Evolutionary conservation across 192 early-diverging fungal genomes (phyloP).

Genomic region (Haplosporangium gracile): DNA sequence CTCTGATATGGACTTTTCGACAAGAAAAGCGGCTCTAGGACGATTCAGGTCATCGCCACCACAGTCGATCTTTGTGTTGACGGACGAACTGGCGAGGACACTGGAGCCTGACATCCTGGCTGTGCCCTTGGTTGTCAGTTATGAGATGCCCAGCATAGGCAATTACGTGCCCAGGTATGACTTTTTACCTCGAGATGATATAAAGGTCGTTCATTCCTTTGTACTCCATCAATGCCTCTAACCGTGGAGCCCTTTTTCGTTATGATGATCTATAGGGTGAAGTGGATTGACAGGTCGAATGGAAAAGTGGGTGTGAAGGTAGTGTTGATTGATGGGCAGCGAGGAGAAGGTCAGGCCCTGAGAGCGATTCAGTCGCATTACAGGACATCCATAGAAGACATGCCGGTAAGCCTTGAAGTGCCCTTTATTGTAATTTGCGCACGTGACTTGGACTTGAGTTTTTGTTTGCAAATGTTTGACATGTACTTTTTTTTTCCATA

Average conservation of each 20-base stretch:
- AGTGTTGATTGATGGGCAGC: constrained; percentile 39
- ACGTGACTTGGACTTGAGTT: background rate
- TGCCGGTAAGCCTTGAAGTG: constrained; percentile 37
- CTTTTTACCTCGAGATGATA: background rate
- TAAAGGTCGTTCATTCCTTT: background rate
- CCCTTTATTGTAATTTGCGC: background rate
- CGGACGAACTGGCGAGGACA: constrained; percentile 33
- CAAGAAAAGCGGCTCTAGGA: constrained; percentile 20
- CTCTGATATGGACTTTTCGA: constrained; percentile 45
- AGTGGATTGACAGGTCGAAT: constrained; percentile 52
- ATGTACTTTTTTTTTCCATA: background rate
- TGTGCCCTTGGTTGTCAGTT: constrained; percentile 49
- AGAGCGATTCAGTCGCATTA: constrained; percentile 49
- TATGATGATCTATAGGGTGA: constrained; percentile 20
- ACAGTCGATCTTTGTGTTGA: constrained; percentile 23
- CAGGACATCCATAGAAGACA: constrained; percentile 45
- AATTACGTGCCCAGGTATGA: constrained; percentile 50
- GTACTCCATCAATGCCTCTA: background rate
- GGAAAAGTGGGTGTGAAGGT: constrained; percentile 52
- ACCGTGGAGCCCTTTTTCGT: background rate
- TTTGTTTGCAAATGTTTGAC: background rate
- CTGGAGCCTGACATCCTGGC: constrained; percentile 20
- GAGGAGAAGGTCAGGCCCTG: constrained; percentile 39
- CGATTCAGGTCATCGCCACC: constrained; percentile 27
- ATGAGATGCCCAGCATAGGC: constrained; percentile 37